A percentile compares a stretch with the other conserved stretches of the same genome.
Conservation (phyloP, 108 stramenopile species). For the Cyclotella atomus region DNA sequence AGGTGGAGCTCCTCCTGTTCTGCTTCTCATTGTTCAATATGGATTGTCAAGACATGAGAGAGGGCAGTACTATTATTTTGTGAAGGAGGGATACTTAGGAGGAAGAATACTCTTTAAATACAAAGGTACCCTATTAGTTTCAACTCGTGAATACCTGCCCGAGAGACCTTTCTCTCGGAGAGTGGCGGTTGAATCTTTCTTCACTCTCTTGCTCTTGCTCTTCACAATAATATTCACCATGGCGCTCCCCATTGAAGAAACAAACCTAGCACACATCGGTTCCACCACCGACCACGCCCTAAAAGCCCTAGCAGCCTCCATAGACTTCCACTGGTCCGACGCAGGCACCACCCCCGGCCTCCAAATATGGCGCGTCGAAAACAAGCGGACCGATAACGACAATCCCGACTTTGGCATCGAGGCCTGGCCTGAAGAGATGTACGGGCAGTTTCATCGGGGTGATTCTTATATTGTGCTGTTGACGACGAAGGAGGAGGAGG, state of each 20-base stretch:
- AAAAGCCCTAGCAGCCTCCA: slow-evolving; percentile 55
- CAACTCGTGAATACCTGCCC: too few species aligned
- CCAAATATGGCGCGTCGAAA: slow-evolving; percentile 88
- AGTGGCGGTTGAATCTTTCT: neutral
- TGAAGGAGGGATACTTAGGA: neutral
- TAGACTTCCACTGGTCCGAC: slow-evolving; percentile 61
- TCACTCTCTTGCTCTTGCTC: neutral
- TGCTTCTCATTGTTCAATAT: neutral
- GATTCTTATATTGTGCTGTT: slow-evolving; percentile 88
- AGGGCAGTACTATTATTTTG: neutral
- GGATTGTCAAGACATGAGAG: neutral
- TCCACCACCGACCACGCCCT: slow-evolving; percentile 28
- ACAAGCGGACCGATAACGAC: slow-evolving; percentile 52
- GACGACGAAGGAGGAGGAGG: slow-evolving; percentile 48
- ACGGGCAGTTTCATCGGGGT: slow-evolving; percentile 87
- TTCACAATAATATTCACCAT: slow-evolving; percentile 2
- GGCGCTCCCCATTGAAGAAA: slow-evolving; percentile 32
- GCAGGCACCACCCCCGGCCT: slow-evolving; percentile 57
- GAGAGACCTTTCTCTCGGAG: too few species aligned
- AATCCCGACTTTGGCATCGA: slow-evolving; percentile 60
- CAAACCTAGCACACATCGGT: slow-evolving; percentile 29
- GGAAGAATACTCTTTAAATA: too few species aligned
- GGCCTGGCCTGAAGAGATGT: slow-evolving; percentile 49
- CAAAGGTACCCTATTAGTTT: too few species aligned
- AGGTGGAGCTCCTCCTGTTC: too few species aligned